Conservation (phyloP, 2,329 filamentous ascomycete species). For the Alternaria ventricosa region DNA sequence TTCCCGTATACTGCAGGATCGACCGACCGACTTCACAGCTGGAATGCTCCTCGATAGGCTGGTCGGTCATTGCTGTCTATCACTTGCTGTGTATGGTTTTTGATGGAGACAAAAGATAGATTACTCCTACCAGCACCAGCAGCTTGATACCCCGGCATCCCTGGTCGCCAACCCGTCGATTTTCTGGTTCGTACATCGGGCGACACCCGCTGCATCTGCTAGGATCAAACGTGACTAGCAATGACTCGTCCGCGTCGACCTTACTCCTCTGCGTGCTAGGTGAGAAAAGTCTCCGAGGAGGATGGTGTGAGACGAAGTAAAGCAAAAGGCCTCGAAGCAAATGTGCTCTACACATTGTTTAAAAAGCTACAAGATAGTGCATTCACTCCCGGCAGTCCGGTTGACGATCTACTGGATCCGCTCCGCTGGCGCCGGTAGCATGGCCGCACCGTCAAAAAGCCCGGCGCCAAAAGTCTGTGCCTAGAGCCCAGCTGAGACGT, state of each 20-base stretch:
- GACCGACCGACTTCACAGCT: neutral
- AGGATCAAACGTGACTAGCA: neutral
- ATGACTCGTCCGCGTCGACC: neutral
- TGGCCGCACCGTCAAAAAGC: conserved; percentile 1
- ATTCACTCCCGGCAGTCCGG: conserved; percentile 1
- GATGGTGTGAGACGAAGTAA: neutral
- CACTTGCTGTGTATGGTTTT: neutral
- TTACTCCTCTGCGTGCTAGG: neutral
- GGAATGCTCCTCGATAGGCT: neutral
- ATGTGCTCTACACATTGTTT: neutral
- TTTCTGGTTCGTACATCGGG: neutral
- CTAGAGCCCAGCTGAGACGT: neutral
- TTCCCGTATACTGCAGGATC: neutral
- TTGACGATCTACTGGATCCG: conserved; percentile 1
- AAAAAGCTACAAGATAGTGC: neutral
- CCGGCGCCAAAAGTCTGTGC: neutral
- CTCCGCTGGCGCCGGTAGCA: neutral
- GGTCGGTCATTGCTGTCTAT: neutral
- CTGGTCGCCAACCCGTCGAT: neutral
- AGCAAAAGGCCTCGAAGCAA: neutral
- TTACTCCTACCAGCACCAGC: neutral
- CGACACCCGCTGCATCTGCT: conserved; percentile 3
- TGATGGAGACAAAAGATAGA: neutral
- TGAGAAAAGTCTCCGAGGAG: neutral
- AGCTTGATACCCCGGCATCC: neutral